Conservation (phyloP, 805 yeast genomes). For the Yamadazyma sp. region DNA sequence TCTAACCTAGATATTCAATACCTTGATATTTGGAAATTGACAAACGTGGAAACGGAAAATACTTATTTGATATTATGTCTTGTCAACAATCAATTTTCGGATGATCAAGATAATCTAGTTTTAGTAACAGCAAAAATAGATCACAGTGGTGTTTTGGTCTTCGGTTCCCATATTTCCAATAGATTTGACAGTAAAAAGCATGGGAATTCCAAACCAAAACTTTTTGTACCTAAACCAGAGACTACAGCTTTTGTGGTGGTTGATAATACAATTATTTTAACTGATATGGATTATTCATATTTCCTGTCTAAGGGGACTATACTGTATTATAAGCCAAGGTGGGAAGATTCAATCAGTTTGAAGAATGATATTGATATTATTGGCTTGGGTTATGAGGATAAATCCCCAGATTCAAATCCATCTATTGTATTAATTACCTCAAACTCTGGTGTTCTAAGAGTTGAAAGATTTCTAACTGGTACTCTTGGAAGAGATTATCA, state of each 20-base stretch:
- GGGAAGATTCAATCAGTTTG: constrained; percentile 79
- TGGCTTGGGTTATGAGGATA: constrained; percentile 56
- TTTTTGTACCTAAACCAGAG: constrained; percentile 57
- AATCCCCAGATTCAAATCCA: constrained; percentile 31
- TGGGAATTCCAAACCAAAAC: constrained; percentile 35
- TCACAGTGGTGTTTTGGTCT: constrained; percentile 48
- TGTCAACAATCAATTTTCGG: constrained; percentile 15
- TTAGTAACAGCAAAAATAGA: constrained; percentile 54
- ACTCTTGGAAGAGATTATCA: constrained; percentile 14
- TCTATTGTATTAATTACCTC: constrained; percentile 48
- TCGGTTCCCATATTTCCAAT: constrained; percentile 65
- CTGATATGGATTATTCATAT: constrained; percentile 50
- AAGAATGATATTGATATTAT: constrained; percentile 50
- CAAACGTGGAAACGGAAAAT: constrained; percentile 15
- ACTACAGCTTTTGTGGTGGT: constrained; percentile 60
- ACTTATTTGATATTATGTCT: constrained; percentile 42
- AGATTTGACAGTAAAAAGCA: constrained; percentile 24
- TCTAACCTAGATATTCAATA: constrained; percentile 50
- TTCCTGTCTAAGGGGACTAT: constrained; percentile 18
- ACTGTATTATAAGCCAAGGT: constrained; percentile 45
- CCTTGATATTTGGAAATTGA: constrained; percentile 57
- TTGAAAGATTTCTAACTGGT: constrained; percentile 42
- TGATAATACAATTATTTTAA: constrained; percentile 58
- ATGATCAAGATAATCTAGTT: constrained; percentile 28
- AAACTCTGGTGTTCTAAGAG: constrained; percentile 57